Percentiles rank a stretch among this genome's conserved stretches.
These are phyloP conservation scores for Inga laurina DNA, from an alignment of 306 rosid species.

Conservation along the genomic window DNA sequence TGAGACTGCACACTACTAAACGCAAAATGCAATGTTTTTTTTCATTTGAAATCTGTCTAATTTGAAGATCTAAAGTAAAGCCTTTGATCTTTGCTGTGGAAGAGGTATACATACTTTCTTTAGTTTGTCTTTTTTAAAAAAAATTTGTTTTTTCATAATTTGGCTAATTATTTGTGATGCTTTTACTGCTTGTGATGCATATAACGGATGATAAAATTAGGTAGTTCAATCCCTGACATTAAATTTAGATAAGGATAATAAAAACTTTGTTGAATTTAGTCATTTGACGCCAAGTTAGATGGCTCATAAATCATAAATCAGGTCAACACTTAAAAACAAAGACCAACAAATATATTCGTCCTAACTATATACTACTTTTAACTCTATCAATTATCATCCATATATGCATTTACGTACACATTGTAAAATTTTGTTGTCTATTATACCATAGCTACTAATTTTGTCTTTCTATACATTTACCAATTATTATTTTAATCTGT, in stretches of 20 bases:
- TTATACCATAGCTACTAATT: not conserved
- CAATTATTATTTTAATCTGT: not conserved
- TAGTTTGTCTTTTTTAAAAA: not conserved
- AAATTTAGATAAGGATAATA: not conserved
- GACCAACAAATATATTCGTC: too few species aligned
- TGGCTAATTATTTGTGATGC: not conserved
- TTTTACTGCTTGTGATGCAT: not conserved
- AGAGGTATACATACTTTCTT: not conserved
- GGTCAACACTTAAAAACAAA: too few species aligned
- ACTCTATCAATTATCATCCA: too few species aligned
- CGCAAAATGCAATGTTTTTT: not conserved
- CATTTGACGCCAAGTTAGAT: too few species aligned
- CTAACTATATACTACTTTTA: too few species aligned
- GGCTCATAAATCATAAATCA: too few species aligned
- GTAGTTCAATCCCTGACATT: too few species aligned
- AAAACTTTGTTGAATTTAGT: slow-evolving; percentile 11
- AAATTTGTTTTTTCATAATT: not conserved
- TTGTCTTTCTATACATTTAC: not conserved
- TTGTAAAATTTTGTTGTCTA: not conserved
- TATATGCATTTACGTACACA: too few species aligned
- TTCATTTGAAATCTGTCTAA: not conserved
- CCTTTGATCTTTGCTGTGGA: not conserved
- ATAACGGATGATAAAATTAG: too few species aligned
- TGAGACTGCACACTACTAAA: too few species aligned
- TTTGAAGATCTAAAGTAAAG: not conserved